These are phyloP conservation scores for Toxicodendron radicans DNA, from an alignment of 345 rosid species.

Conservation along the genomic window DNA sequence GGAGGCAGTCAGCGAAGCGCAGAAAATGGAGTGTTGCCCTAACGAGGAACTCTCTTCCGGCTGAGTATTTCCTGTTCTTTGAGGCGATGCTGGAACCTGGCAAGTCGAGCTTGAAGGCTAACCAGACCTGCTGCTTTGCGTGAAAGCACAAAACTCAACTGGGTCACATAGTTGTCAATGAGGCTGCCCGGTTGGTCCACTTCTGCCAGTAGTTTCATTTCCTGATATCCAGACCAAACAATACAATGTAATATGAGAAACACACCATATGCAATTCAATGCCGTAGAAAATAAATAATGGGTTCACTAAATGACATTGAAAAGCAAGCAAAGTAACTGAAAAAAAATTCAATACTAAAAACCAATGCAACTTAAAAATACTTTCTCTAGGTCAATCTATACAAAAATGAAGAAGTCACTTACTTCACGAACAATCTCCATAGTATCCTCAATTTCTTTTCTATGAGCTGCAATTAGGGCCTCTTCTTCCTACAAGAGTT, in stretches of 20 bases:
- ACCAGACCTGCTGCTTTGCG: constrained; percentile 94
- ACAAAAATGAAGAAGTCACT: constrained; percentile 21
- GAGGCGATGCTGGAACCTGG: constrained; percentile 93
- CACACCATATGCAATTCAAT: neutral
- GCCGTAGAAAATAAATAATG: neutral
- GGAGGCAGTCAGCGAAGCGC: constrained; percentile 9
- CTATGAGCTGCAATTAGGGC: constrained; percentile 89
- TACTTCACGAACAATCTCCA: constrained; percentile 98
- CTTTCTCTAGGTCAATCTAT: neutral
- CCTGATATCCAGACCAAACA: constrained; percentile 41
- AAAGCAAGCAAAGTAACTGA: neutral
- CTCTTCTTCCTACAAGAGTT: constrained; percentile 75
- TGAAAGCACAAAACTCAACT: constrained; percentile 85
- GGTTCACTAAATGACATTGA: too few species aligned
- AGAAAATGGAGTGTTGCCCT: constrained; percentile 10
- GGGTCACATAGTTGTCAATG: constrained; percentile 89
- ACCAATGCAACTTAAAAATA: neutral
- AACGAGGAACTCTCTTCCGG: constrained; percentile 81
- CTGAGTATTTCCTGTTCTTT: constrained; percentile 92
- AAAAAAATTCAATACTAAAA: neutral
- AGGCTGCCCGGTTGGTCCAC: constrained; percentile 97
- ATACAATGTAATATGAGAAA: neutral
- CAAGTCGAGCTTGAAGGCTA: constrained; percentile 93
- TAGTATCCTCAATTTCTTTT: constrained; percentile 98
- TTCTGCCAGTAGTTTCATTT: constrained; percentile 92